phyloP scores from a whole-genome alignment of 2,329 filamentous ascomycete species.

The Trichothecium sympodiale region DNA sequence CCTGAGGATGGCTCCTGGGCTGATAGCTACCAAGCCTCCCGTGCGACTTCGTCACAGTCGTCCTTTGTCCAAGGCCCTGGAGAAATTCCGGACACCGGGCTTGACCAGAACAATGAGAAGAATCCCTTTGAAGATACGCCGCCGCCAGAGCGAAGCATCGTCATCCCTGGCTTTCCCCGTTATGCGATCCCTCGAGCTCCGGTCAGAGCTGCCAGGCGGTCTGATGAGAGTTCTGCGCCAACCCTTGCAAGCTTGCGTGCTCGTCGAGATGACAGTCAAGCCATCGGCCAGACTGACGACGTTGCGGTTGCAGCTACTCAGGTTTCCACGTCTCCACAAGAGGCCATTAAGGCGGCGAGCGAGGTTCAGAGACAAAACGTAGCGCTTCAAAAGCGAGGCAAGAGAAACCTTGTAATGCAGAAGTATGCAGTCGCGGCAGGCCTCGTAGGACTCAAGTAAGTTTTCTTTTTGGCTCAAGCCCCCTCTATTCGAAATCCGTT shows the following conservation, averaged over 20 bases:
- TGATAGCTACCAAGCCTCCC: not conserved
- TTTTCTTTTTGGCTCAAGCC: not conserved
- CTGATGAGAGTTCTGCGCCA: not conserved
- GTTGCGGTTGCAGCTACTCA: not conserved
- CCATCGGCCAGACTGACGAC: not conserved
- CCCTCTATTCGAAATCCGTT: not conserved
- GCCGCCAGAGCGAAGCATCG: not conserved
- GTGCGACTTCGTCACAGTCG: not conserved
- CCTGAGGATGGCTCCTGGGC: too few relatives aligned
- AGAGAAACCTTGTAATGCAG: slow-evolving; percentile 5
- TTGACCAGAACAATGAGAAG: not conserved
- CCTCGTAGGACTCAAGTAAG: slow-evolving; percentile 6
- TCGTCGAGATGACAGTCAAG: not conserved
- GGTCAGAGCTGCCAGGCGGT: not conserved
- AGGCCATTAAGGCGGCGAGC: slow-evolving; percentile 2
- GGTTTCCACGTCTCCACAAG: not conserved
- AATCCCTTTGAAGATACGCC: not conserved
- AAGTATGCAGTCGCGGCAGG: slow-evolving; percentile 4
- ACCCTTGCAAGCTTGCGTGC: not conserved
- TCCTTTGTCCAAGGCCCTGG: not conserved
- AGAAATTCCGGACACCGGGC: not conserved
- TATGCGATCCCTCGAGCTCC: not conserved
- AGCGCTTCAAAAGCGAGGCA: slow-evolving; percentile 1
- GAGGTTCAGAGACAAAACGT: slow-evolving; percentile 1
- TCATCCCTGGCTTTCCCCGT: not conserved